Percentiles rank a stretch among this genome's conserved stretches.
Evolutionary conservation across 495 filamentous ascomycete species (phyloP).

Genomic region (Acidomyces sp.): DNA sequence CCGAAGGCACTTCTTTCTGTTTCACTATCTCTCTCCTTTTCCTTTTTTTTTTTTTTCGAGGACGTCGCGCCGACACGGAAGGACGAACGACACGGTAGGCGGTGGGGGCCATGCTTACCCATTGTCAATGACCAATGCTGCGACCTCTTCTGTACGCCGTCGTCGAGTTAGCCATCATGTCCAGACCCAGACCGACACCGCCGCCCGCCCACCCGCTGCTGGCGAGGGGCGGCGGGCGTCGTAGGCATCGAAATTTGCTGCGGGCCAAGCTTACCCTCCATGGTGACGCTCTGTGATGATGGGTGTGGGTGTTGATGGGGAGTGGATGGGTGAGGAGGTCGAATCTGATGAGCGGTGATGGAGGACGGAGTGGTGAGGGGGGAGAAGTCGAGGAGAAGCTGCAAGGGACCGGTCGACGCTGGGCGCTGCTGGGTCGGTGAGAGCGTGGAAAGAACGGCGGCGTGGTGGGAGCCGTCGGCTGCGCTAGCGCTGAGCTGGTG

Average conservation of each 20-base stretch:
- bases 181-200: no score
- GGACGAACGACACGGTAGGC: not conserved
- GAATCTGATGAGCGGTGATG: constrained; percentile 17
- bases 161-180: constrained; percentile 40
- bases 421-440: no score
- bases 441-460: no score
- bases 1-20: not conserved
- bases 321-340: constrained; percentile 11
- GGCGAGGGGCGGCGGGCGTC: constrained; percentile 22
- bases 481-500: no score
- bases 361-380: constrained; percentile 15
- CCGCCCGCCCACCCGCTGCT: not conserved
- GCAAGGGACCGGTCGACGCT: constrained; percentile 15
- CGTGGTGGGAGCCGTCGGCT: no score
- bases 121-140: constrained; percentile 99
- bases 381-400: constrained; percentile 18
- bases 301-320: constrained; percentile 26
- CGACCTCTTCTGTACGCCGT: constrained; percentile 82
- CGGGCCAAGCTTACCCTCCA: constrained; percentile 65
- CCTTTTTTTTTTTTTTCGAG: not conserved
- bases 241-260: constrained; percentile 19
- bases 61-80: not conserved
- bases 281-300: constrained; percentile 42
- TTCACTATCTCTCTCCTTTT: not conserved
- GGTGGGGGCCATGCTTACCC: constrained; percentile 53